Evolutionary conservation across 192 early-diverging fungal species (phyloP).

Genomic region (Coemansia nantahalensis): DNA sequence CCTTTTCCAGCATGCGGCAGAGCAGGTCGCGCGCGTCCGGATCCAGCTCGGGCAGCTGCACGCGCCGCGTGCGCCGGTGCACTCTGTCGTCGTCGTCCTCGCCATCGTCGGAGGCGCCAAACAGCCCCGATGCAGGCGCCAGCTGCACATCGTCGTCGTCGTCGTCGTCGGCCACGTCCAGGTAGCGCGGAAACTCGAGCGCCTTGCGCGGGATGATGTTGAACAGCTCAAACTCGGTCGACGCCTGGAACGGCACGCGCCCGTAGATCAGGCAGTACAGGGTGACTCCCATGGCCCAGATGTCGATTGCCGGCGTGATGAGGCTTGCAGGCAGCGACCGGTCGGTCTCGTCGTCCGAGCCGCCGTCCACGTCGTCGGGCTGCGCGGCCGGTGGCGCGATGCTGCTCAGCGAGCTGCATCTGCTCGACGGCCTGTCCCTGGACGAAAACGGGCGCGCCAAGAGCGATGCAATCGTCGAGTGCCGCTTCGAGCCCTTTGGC

Average conservation of each 20-base stretch:
- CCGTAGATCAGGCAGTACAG: constrained; percentile 94
- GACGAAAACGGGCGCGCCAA: constrained; percentile 46
- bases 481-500: constrained; percentile 34
- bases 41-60: constrained; percentile 50
- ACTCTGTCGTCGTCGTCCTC: constrained; percentile 21
- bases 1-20: constrained; percentile 74
- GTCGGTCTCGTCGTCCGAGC: constrained; percentile 18
- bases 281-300: constrained; percentile 97
- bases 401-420: constrained; percentile 16
- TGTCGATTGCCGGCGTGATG: constrained; percentile 87
- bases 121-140: neutral
- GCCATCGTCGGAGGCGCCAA: constrained; percentile 1
- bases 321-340: constrained; percentile 48
- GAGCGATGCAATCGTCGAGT: constrained; percentile 42
- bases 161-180: constrained; percentile 15
- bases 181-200: constrained; percentile 54
- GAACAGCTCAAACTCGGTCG: constrained; percentile 95
- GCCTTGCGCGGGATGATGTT: constrained; percentile 78
- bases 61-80: neutral
- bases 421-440: constrained; percentile 18
- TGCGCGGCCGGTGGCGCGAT: constrained; percentile 2
- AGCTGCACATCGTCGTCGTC: constrained; percentile 6
- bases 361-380: constrained; percentile 4
- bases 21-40: constrained; percentile 72
- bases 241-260: constrained; percentile 86